Base-by-base conservation (phyloP, 1,284 basidiomycete species). In the Puccinia coronata region DNA sequence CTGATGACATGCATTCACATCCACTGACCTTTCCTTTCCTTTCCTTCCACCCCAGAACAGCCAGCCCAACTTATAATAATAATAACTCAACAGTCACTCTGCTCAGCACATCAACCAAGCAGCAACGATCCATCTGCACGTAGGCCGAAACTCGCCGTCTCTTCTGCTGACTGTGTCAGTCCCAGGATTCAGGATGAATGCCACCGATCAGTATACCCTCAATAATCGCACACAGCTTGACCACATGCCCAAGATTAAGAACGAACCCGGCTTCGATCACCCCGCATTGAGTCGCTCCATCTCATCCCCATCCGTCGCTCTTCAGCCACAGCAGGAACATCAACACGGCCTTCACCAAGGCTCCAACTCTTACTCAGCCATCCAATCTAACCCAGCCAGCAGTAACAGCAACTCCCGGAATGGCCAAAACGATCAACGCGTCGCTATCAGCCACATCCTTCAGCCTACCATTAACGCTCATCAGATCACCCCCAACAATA, bases 161-260 rank as follows among this genome's bases (percentile, higher is more conserved):
- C n/a, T n/a, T n/a, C n/a, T n/a, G n/a, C n/a, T n/a, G n/a, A n/a
- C n/a, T n/a, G n/a, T n/a, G n/a, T n/a, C n/a, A n/a, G n/a, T n/a
- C n/a, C n/a, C n/a, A n/a, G n/a, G n/a, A n/a, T n/a, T 8, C 51
- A 71, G 28, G n/a, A 71, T 71, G 69, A 51, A 16, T 49, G 28
- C 47, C 9, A 51, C 69, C 47, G 43, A 51, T 34, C 23, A 31
- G 2, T 34, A 71, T 51, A 47, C 69, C 69, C 41, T 23, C 69
- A 71, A 51, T 28, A 20, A 51, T 71, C 69, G 43, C 47, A 5
- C 28, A 14, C 47, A 71, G 69, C 69, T 18, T 25, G 18, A 41
- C 51, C 69, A 71, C 20, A 14, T 28, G n/a, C n/a, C n/a, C n/a
- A n/a, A n/a, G n/a, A n/a, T n/a, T 71, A 51, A 9, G 1, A 31